These are phyloP conservation scores for Bruguiera parviflora DNA, from an alignment of 345 rosid genomes.

Conservation along the genomic window DNA sequence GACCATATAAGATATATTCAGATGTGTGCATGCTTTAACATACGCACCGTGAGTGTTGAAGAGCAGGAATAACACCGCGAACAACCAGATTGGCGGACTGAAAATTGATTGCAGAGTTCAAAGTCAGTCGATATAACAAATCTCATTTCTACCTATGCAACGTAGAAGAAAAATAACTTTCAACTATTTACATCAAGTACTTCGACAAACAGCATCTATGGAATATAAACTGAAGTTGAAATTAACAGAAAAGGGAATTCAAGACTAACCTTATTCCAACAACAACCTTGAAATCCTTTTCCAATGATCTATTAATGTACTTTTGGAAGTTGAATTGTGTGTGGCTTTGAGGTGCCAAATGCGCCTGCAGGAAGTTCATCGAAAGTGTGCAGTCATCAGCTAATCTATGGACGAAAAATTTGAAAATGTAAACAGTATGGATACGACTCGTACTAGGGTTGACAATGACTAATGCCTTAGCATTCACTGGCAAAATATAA, in stretches of 20 bases:
- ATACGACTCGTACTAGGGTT: too few relatives aligned
- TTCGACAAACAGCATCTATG: not conserved
- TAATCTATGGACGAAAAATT: too few relatives aligned
- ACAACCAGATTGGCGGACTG: conserved; percentile 41
- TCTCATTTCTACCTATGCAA: too few relatives aligned
- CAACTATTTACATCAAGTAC: too few relatives aligned
- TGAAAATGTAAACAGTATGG: too few relatives aligned
- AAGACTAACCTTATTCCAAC: conserved; percentile 18
- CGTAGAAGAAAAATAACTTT: too few relatives aligned
- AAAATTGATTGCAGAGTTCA: not conserved
- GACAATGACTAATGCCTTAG: too few relatives aligned
- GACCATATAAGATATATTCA: too few relatives aligned
- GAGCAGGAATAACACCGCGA: conserved; percentile 33
- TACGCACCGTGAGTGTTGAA: conserved; percentile 36
- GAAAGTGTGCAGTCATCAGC: too few relatives aligned
- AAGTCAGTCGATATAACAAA: not conserved
- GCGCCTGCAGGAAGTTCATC: conserved; percentile 20
- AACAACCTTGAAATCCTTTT: conserved; percentile 40
- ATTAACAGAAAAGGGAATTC: not conserved
- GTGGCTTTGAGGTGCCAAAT: conserved; percentile 32
- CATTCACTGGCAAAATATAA: too few relatives aligned
- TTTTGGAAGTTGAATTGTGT: conserved; percentile 37
- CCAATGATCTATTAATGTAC: conserved; percentile 39
- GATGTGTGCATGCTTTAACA: not conserved
- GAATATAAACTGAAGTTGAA: not conserved